These are phyloP conservation scores for Cryptosporidium sp. DNA, from an alignment of 169 alveolate species.

Conservation along the genomic window DNA sequence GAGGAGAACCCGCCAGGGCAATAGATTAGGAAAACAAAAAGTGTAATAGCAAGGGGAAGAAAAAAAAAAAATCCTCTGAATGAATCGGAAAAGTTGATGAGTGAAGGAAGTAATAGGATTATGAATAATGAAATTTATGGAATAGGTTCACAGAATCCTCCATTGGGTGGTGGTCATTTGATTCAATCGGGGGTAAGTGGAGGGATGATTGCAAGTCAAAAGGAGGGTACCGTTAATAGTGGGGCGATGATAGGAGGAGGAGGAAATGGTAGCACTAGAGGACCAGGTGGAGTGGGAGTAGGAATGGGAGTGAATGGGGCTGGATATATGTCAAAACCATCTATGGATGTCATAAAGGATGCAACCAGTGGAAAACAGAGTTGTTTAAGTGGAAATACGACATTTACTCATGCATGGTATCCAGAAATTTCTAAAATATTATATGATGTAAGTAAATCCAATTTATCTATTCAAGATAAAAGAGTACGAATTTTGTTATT, in stretches of 20 bases:
- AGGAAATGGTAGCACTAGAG: neutral
- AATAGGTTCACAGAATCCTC: conserved; percentile 30
- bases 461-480: conserved; percentile 78
- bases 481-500: conserved; percentile 80
- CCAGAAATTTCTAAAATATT: conserved; percentile 64
- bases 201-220: conserved; percentile 6
- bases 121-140: conserved; percentile 62
- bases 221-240: conserved; percentile 31
- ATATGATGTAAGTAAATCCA: conserved; percentile 55
- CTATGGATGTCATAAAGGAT: conserved; percentile 12
- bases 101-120: conserved; percentile 30
- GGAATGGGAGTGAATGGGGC: conserved; percentile 5
- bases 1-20: neutral
- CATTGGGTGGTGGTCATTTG: conserved; percentile 31
- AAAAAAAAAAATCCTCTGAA: neutral
- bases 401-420: conserved; percentile 71
- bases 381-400: conserved; percentile 17
- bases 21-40: neutral
- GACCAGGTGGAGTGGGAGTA: neutral
- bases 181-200: conserved; percentile 6
- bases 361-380: conserved; percentile 51
- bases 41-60: neutral
- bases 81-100: conserved; percentile 19
- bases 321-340: conserved; percentile 5
- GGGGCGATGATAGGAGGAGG: conserved; percentile 1